Evolutionary conservation across 305 asterid species (phyloP).

Genomic region (Solanum hybrid): DNA sequence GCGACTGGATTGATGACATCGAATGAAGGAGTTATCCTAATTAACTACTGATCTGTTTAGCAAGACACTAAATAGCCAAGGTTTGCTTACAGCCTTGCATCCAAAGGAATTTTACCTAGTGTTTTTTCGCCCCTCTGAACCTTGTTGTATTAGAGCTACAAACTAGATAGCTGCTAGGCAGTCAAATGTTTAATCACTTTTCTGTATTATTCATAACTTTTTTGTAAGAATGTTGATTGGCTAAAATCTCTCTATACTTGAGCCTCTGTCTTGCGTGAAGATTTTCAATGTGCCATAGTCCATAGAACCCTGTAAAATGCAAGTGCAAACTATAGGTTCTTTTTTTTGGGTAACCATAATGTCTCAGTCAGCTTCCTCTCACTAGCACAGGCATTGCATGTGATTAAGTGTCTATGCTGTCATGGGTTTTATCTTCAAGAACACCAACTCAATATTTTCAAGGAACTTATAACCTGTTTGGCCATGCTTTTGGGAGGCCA

Average conservation of each 20-base stretch:
- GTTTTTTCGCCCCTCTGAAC: not conserved
- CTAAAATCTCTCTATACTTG: not conserved
- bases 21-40: conserved; percentile 11
- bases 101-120: not conserved
- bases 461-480: not conserved
- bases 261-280: not conserved
- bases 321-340: not conserved
- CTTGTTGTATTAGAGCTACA: not conserved
- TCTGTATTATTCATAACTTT: not conserved
- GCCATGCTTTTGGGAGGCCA: not conserved
- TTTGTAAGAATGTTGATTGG: not conserved
- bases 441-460: not conserved
- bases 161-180: not conserved
- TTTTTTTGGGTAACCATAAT: not conserved
- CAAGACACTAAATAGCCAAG: not conserved
- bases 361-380: not conserved
- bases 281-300: not conserved
- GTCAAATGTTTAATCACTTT: not conserved
- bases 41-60: not conserved
- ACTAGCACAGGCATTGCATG: not conserved
- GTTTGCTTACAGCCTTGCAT: not conserved
- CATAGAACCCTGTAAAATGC: not conserved
- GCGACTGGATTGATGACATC: conserved; percentile 93
- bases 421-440: not conserved
- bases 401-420: not conserved